phyloP scores from a whole-genome alignment of 352 stramenopile species.

The Globisporangium echinulatum region DNA sequence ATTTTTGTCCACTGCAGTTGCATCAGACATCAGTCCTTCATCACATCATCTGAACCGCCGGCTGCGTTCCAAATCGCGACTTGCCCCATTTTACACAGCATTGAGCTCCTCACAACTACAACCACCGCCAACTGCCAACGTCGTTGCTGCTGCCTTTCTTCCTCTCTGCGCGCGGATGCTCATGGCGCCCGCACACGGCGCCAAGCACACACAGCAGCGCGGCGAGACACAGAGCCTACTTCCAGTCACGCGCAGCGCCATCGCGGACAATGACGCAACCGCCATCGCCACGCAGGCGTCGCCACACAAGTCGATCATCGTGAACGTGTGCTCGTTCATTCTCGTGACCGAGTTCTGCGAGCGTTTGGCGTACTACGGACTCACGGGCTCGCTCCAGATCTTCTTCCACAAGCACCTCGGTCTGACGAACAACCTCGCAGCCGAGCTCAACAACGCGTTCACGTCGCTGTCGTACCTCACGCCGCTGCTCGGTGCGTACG shows the following conservation, averaged over 20 bases:
- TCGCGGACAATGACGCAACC: not conserved
- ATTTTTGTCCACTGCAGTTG: no score
- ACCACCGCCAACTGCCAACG: not conserved
- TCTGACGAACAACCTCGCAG: constrained; percentile 71
- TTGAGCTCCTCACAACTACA: no score
- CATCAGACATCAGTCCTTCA: no score
- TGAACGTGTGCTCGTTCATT: constrained; percentile 85
- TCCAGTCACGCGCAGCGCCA: constrained; percentile 1
- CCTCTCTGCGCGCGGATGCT: no score
- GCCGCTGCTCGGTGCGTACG: constrained; percentile 72
- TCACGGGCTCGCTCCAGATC: constrained; percentile 79
- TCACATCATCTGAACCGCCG: no score
- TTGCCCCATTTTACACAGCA: no score
- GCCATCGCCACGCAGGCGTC: not conserved
- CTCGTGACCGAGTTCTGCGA: constrained; percentile 86
- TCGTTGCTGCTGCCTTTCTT: not conserved
- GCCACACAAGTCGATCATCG: constrained; percentile 66
- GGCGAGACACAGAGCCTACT: constrained; percentile 10
- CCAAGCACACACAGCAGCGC: not conserved
- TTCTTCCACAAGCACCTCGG: constrained; percentile 86
- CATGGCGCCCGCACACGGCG: not conserved
- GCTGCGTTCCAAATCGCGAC: no score
- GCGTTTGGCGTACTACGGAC: constrained; percentile 73
- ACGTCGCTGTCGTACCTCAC: constrained; percentile 83
- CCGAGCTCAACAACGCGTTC: constrained; percentile 83